These are phyloP conservation scores for Metschnikowia santaceciliae DNA, from an alignment of 805 yeast genomes.

Conservation along the genomic window DNA sequence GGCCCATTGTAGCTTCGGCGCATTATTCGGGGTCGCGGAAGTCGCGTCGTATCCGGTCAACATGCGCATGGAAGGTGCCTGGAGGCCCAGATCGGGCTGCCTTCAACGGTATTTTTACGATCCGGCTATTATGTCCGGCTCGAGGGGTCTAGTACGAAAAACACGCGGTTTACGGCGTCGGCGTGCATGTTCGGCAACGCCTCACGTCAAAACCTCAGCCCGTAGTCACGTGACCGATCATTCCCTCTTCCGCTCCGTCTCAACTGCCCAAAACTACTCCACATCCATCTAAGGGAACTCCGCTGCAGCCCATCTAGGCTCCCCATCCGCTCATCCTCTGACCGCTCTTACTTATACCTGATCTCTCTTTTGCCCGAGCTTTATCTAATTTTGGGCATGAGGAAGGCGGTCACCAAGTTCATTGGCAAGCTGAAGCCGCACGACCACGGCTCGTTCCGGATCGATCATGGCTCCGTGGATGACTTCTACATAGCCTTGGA, in stretches of 20 bases:
- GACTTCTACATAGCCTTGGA: slow-evolving; percentile 70
- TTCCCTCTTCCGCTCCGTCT: slow-evolving; percentile 1
- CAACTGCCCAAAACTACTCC: background rate
- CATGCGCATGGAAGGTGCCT: background rate
- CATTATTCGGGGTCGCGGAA: background rate
- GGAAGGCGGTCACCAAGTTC: slow-evolving; percentile 49
- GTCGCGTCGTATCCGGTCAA: background rate
- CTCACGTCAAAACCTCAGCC: background rate
- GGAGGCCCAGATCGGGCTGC: background rate
- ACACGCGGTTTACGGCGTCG: background rate
- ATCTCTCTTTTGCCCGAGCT: background rate
- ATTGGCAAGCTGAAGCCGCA: slow-evolving; percentile 15
- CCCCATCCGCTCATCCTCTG: background rate
- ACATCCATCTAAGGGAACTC: background rate
- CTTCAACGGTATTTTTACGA: background rate
- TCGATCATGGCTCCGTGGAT: slow-evolving; percentile 43
- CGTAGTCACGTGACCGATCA: background rate
- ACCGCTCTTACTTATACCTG: background rate
- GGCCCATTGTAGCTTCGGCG: background rate
- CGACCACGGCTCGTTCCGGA: slow-evolving; percentile 17
- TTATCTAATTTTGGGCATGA: slow-evolving; percentile 27
- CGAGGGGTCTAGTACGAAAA: background rate
- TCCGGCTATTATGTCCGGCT: background rate
- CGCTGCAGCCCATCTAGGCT: background rate
- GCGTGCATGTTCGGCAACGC: background rate